These are phyloP conservation scores for Cadophora malorum DNA, from an alignment of 2,329 filamentous ascomycete genomes.

Conservation along the genomic window DNA sequence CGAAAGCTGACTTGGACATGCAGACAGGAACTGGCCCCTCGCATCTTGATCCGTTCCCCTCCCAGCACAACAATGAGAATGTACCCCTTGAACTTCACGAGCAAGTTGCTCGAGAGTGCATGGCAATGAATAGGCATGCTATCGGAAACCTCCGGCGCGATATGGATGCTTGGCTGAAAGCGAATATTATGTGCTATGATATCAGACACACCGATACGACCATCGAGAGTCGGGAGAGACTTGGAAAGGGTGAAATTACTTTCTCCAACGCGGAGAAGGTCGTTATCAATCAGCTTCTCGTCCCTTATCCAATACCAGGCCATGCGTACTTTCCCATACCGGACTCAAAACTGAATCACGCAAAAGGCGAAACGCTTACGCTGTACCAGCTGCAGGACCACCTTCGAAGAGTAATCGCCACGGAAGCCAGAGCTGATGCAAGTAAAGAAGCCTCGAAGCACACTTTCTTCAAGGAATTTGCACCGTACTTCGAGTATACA, in stretches of 20 bases:
- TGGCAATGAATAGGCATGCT: background rate
- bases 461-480: background rate
- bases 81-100: background rate
- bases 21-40: background rate
- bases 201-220: constrained; percentile 9
- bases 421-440: background rate
- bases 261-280: background rate
- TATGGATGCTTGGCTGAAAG: background rate
- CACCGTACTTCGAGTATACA: background rate
- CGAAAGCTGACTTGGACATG: background rate
- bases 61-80: background rate
- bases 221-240: background rate
- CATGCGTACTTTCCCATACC: background rate
- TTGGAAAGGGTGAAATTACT: background rate
- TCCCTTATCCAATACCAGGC: background rate
- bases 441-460: background rate
- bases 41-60: background rate
- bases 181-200: constrained; percentile 4
- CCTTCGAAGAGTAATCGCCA: background rate
- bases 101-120: background rate
- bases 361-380: background rate
- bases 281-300: background rate
- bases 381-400: too few species aligned
- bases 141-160: background rate
- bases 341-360: background rate